phyloP scores from a whole-genome alignment of 441 rosid genomes.

The Jatropha podagrica region DNA sequence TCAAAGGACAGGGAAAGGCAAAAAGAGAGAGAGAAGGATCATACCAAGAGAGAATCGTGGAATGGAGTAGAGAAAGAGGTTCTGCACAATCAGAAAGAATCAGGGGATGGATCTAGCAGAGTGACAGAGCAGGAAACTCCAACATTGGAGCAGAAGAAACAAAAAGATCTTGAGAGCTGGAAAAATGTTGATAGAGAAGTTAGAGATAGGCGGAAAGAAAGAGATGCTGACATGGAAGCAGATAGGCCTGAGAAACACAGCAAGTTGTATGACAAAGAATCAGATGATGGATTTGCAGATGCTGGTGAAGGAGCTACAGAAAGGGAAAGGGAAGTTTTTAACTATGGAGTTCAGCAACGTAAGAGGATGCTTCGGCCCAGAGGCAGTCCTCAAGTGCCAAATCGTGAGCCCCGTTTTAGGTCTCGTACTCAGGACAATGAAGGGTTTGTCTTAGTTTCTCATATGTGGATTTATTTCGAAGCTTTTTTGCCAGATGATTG shows the following conservation, averaged over 20 bases:
- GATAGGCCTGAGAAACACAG: constrained; percentile 82
- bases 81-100: constrained; percentile 59
- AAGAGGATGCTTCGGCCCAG: constrained; percentile 95
- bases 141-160: constrained; percentile 64
- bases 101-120: constrained; percentile 63
- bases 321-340: constrained; percentile 73
- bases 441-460: constrained; percentile 58
- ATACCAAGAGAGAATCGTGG: constrained; percentile 64
- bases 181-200: constrained; percentile 71
- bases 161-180: constrained; percentile 62
- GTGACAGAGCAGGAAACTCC: constrained; percentile 58
- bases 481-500: constrained; percentile 8
- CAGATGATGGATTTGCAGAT: constrained; percentile 88
- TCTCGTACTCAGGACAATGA: constrained; percentile 76
- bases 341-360: constrained; percentile 85
- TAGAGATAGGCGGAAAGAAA: constrained; percentile 84
- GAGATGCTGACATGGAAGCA: constrained; percentile 72
- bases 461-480: constrained; percentile 21
- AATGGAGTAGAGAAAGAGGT: constrained; percentile 66
- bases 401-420: constrained; percentile 64
- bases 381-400: constrained; percentile 82
- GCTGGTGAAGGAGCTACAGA: constrained; percentile 65
- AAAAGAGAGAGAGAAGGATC: constrained; percentile 91
- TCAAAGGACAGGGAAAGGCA: constrained; percentile 69
- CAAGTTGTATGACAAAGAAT: constrained; percentile 64